phyloP scores from a whole-genome alignment of 768 basidiomycete genomes.

The Glaciozyma antarctica region DNA sequence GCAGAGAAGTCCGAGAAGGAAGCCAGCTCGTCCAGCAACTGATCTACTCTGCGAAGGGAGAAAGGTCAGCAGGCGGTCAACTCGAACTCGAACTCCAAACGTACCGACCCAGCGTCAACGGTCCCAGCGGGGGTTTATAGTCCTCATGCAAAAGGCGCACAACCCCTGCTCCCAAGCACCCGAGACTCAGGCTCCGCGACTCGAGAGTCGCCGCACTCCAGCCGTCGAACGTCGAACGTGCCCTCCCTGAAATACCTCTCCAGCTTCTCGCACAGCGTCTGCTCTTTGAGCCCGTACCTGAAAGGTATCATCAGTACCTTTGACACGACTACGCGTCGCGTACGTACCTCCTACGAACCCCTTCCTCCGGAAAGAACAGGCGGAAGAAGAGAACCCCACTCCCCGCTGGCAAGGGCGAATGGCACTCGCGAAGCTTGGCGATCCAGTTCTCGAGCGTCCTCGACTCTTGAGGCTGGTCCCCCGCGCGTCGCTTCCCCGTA shows the following conservation, averaged over 20 bases:
- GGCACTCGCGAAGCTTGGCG: neutral
- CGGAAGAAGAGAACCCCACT: conserved; percentile 58
- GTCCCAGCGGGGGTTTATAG: conserved; percentile 9
- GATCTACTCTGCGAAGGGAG: conserved; percentile 50
- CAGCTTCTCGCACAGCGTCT: conserved; percentile 49
- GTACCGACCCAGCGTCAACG: conserved; percentile 7
- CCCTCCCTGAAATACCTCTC: conserved; percentile 47
- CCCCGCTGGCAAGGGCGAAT: conserved; percentile 43
- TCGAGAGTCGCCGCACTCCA: conserved; percentile 43
- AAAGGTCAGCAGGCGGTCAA: conserved; percentile 24
- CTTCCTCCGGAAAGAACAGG: conserved; percentile 77
- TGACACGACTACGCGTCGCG: too few species aligned
- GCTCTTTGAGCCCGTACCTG: conserved; percentile 55
- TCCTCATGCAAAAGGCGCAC: conserved; percentile 39
- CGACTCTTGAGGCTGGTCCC: neutral
- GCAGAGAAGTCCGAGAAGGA: conserved; percentile 55
- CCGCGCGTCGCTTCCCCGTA: neutral
- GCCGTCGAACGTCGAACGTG: conserved; percentile 33
- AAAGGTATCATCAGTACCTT: neutral
- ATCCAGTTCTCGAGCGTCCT: conserved; percentile 23
- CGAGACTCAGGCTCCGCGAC: conserved; percentile 34
- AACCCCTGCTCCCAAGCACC: conserved; percentile 66
- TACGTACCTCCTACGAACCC: conserved; percentile 54
- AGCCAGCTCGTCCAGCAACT: conserved; percentile 65
- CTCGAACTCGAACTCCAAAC: neutral